Evolutionary conservation across 192 early-diverging fungal genomes (phyloP), one percentile per base, ranked within the genome.

Genomic region (Piromyces finnis): DNA sequence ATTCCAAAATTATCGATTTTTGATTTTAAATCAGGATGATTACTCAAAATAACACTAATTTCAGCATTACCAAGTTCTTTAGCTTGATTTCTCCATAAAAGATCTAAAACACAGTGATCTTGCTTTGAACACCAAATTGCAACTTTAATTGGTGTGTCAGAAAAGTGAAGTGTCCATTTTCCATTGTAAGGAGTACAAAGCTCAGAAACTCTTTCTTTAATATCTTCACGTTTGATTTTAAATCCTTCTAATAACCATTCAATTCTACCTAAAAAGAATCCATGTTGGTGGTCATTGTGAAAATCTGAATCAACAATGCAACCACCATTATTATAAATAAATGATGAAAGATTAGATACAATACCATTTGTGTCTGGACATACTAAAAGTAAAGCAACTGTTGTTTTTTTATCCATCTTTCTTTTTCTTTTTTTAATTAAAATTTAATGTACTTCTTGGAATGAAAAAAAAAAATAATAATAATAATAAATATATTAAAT

Each of bases 61-160:
- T 30, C 17, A 1, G 39, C 37, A 29, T 39, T 29, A 12, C 79
- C 79, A 7, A 80, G 79, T n/a, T 80, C 79, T 22, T 36, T 29
- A 18, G 37, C 28, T 36, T 59, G 37, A 22, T 29, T 27, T 29
- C 32, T 39, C 39, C 32, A 80, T 29, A 29, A 41, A 39, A 80
- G 39, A 77, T 80, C 79, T 22, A 80, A 29, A 22, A 80, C 28
- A 77, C 79, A 80, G 77, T 80, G 79, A 36, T 80, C 79, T 77
- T 80, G 79, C 14, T 80, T 80, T 29, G 79, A 80, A 77, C 79
- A 80, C 39, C 37, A 80, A 36, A 80, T 80, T 12, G 79, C 79
- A 29, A 80, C 39, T 36, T n/a, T 80, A 29, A 29, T 29, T 77
- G 29, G 39, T 36, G 37, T 29, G n/a, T 41, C 79, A 29, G 79